Evolutionary conservation across 2,329 filamentous ascomycete genomes (phyloP).

Genomic region (Epichloe scottii): DNA sequence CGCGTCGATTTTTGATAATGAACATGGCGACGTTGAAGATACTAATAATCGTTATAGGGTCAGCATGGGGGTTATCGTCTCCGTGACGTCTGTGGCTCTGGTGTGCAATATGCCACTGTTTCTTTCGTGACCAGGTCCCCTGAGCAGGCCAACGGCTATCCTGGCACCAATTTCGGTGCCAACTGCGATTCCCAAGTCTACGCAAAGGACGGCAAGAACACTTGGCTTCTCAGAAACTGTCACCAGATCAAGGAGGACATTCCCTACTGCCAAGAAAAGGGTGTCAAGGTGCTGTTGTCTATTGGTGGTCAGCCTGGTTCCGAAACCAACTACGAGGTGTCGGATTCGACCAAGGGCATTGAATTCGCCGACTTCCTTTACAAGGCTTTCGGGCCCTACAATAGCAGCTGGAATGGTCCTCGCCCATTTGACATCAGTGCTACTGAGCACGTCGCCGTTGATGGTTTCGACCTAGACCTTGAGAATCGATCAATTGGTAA

Average conservation of each 20-base stretch:
- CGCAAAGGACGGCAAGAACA: constrained; percentile 10
- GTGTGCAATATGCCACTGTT: constrained; percentile 25
- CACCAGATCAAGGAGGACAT: constrained; percentile 25
- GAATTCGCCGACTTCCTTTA: constrained; percentile 27
- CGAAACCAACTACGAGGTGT: constrained; percentile 20
- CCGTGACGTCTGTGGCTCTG: constrained; percentile 22
- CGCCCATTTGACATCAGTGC: constrained; percentile 25
- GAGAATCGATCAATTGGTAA: constrained; percentile 20
- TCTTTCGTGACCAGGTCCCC: constrained; percentile 26
- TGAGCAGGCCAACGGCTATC: constrained; percentile 22
- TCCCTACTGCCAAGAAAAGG: constrained; percentile 26
- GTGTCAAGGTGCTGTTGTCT: constrained; percentile 31
- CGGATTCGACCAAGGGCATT: constrained; percentile 17
- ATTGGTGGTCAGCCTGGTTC: constrained; percentile 24
- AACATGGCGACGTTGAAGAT: background rate
- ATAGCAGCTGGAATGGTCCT: constrained; percentile 19
- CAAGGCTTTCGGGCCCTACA: constrained; percentile 25
- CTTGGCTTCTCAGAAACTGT: constrained; percentile 24
- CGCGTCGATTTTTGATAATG: background rate
- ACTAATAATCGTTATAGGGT: constrained; percentile 16
- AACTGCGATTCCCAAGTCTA: constrained; percentile 22
- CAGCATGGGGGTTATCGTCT: constrained; percentile 22
- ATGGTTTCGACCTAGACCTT: constrained; percentile 33
- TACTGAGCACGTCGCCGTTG: constrained; percentile 17
- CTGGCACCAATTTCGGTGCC: constrained; percentile 27